phyloP scores from a whole-genome alignment of 345 rosid species.

The Raphanus sativus region DNA sequence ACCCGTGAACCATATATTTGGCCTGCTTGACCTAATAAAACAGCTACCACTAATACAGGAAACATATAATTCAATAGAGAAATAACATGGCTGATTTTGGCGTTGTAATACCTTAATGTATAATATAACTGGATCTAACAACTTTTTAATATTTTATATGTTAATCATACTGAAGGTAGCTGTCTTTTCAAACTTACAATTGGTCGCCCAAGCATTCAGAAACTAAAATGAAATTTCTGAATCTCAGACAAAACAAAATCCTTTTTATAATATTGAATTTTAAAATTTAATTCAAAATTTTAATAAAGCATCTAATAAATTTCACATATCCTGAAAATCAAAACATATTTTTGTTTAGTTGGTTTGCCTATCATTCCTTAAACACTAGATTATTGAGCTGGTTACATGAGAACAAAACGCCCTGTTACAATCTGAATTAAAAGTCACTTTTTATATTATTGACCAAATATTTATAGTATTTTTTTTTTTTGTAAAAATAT shows the following conservation, averaged over 20 bases:
- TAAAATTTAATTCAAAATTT: too few relatives aligned
- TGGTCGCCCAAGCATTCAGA: not conserved
- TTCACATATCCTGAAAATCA: not conserved
- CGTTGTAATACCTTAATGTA: not conserved
- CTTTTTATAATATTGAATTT: too few relatives aligned
- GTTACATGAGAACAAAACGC: not conserved
- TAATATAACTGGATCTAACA: constrained; percentile 12
- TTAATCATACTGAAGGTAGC: not conserved
- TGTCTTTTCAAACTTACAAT: not conserved
- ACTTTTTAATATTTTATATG: too few relatives aligned
- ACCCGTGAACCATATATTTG: constrained; percentile 30
- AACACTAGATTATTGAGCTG: not conserved
- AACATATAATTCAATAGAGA: constrained; percentile 5
- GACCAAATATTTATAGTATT: not conserved
- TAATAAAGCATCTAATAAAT: not conserved
- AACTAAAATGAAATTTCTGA: not conserved
- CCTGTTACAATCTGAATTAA: not conserved
- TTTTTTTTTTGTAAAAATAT: too few relatives aligned
- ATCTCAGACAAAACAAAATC: not conserved
- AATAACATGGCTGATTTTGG: constrained; percentile 5
- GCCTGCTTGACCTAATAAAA: constrained; percentile 9
- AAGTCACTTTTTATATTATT: not conserved
- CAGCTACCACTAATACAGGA: not conserved
- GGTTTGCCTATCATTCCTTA: not conserved
- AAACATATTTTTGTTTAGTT: not conserved